Conservation (phyloP, 805 yeast species). For the Saccharomyces paradoxus region DNA sequence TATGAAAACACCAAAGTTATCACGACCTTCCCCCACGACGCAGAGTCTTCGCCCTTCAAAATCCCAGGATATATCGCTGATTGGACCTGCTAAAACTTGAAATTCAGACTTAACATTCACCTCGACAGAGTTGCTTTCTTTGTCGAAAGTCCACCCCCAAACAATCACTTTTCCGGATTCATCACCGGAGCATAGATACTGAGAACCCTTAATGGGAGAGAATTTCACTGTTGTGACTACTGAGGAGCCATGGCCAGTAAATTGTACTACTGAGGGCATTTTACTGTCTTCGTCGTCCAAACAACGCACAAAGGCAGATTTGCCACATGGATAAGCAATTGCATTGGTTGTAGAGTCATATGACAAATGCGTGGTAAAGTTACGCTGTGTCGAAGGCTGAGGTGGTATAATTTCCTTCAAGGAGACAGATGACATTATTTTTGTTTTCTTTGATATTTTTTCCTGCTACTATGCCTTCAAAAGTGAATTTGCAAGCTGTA, state of each 20-base stretch:
- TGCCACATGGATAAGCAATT: conserved; percentile 75
- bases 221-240: conserved; percentile 78
- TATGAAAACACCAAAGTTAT: conserved; percentile 84
- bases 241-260: conserved; percentile 54
- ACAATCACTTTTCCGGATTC: conserved; percentile 80
- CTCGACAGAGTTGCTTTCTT: conserved; percentile 38
- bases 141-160: conserved; percentile 59
- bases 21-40: conserved; percentile 93
- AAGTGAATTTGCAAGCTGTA: not conserved
- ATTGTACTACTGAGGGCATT: conserved; percentile 39
- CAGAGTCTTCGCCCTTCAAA: conserved; percentile 76
- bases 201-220: conserved; percentile 67
- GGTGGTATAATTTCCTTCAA: conserved; percentile 51
- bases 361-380: conserved; percentile 57
- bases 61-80: conserved; percentile 87
- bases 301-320: conserved; percentile 65
- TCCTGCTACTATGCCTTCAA: not conserved
- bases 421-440: conserved; percentile 15
- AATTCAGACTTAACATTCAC: conserved; percentile 68
- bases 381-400: conserved; percentile 71
- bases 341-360: conserved; percentile 63
- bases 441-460: not conserved
- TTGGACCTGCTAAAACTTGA: conserved; percentile 69
- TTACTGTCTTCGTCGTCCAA: conserved; percentile 43
- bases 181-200: conserved; percentile 86